Evolutionary conservation across 2,329 filamentous ascomycete genomes (phyloP), one percentile per base, ranked within the genome.

Genomic region (Hypoxylon sp.): DNA sequence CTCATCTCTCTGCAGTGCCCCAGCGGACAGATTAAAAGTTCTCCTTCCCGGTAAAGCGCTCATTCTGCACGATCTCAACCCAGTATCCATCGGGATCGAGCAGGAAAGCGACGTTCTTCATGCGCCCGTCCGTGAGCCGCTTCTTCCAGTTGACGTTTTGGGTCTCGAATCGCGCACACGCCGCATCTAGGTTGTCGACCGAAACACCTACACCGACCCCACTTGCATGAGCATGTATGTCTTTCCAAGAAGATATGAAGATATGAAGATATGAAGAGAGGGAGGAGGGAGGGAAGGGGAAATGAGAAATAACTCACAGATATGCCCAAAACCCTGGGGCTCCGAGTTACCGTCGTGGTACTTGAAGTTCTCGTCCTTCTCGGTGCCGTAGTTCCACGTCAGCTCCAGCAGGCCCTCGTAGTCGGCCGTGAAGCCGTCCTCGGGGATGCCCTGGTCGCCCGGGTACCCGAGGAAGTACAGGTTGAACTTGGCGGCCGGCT

Each of bases 311-410:
- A 53, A 84, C 88, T 82, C 80, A 92, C 93, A 97, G 68, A 98
- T 94, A 77, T 98, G 94, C 0, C 95, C 94, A 73, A 98, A 98
- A 0, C 96, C 96, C 79, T 98, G 94, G 0, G 95, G 95, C 79
- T 97, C 85, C 46, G 90, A 85, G 80, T 99, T 99, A 39, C 96
- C 96, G 74, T 97, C 91, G 81, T 99, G 95, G 79, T 99, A 99
- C 72, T 87, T 88, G 78, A 97, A 96, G 71, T 83, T 83, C 62
- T 90, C 88, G 70, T 98, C 92, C 78, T 95, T 96, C 82, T 98
- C 95, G 0, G 93, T 95, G 39, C 89, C 89, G 72, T 91, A 88
- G 77, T 91, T 91, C 92, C 92, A 97, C 8, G 95, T 98, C 71
- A 98, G 82, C 82, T 98, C 95, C 4, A 98, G 85, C 39, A 98